These are phyloP conservation scores for Phlegmacium glaucopus DNA, from an alignment of 768 basidiomycete species.

Conservation along the genomic window DNA sequence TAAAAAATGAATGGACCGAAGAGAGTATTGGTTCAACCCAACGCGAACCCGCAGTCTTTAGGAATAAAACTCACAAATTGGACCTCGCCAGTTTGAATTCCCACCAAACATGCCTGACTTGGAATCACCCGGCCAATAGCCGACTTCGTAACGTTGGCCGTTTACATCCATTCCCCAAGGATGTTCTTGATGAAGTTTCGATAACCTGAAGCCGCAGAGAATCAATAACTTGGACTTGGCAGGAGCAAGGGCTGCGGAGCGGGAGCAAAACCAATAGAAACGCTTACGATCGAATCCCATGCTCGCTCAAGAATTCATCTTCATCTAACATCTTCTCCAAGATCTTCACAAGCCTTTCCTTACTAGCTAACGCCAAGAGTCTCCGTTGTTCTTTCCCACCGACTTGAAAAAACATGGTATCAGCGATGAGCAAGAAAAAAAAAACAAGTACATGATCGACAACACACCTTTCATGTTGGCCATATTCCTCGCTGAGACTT, in stretches of 20 bases:
- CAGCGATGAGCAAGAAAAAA: not conserved
- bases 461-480: constrained; percentile 86
- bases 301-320: constrained; percentile 92
- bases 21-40: no score
- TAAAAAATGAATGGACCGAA: no score
- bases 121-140: constrained; percentile 98
- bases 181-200: constrained; percentile 83
- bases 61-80: constrained; percentile 55
- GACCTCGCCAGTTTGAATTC: constrained; percentile 98
- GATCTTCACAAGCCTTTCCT: constrained; percentile 85
- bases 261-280: not conserved
- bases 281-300: constrained; percentile 92
- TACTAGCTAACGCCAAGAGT: constrained; percentile 85
- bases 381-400: constrained; percentile 82
- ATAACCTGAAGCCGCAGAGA: constrained; percentile 62
- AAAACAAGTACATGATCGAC: not conserved
- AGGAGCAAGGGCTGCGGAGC: not conserved
- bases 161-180: constrained; percentile 97
- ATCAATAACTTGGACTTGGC: not conserved
- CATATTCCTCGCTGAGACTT: constrained; percentile 86
- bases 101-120: constrained; percentile 97
- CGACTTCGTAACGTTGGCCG: constrained; percentile 87
- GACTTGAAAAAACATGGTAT: constrained; percentile 21
- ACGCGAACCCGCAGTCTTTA: not conserved
- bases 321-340: constrained; percentile 97